Base-by-base conservation (phyloP, 495 filamentous ascomycete genomes). In the Talaromyces adpressus region DNA sequence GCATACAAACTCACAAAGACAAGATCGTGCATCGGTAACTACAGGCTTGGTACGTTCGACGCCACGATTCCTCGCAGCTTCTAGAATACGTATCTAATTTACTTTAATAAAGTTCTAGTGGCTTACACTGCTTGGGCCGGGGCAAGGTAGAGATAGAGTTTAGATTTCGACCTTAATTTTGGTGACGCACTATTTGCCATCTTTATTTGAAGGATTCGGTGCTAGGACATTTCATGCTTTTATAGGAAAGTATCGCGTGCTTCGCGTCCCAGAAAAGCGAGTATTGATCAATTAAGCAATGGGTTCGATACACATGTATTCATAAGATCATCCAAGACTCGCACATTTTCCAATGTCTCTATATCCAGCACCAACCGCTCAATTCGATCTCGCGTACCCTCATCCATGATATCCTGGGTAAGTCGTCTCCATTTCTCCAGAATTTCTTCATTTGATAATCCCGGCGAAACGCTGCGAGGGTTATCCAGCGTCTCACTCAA, bases 371-470 rank as follows among this genome's bases (percentile, higher is more conserved):
- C 67, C 23, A 74, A 34, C 39, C 71, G 64, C 67, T 77, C 73
- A 59, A 78, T 79, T 62, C 60, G 63, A 49, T 73, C 66, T 25
- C 66, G 47, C 57, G 69, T 61, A 58, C 62, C 57, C 18, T 67
- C 66, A 54, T 72, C 66, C 56, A 75, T 70, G 5, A 73, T 66
- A 5, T 63, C 63, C 22, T 68, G 56, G 9, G 71, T 74, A 20
- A 77, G 62, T 23, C 29, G 60, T 20, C 70, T 32, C 59, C 67
- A 77, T 58, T 79, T 79, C 14, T 65, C 63, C 6, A 72, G 56
- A 8, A 79, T 74, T n/a, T 71, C 75, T 8, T 77, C 66, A 57
- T 79, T 75, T 8, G 70, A 68, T 7, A 77, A 54, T 5, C 63
- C 64, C 11, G 70, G 74, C 34, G 70, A 62, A 1, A 74, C 64